Evolutionary conservation across 495 filamentous ascomycete genomes (phyloP), one percentile per base, ranked within the genome.

Genomic region (Barbatosphaeria neglecta): DNA sequence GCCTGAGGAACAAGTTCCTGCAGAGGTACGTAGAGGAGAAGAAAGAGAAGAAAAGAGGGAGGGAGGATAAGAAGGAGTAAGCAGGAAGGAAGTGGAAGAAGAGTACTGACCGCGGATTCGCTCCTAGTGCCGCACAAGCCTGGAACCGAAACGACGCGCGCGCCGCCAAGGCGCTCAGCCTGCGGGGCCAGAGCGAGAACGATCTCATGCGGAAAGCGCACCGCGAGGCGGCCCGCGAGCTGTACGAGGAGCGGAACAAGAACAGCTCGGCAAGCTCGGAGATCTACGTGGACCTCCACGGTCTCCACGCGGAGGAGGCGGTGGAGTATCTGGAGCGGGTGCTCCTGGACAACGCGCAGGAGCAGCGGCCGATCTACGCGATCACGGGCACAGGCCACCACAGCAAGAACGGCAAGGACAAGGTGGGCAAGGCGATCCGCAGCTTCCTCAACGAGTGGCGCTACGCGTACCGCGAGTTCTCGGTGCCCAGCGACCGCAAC

Each of bases 111-210:
- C 22, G 7, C n/a, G n/a, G n/a, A n/a, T n/a, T n/a, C n/a, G 25
- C 15, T 35, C 20, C 22, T 40, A 94, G 89, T 58, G 93, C 93
- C 44, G 90, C 92, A n/a, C 90, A 95, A 72, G 93, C 93, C n/a
- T 99, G 93, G 93, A 95, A 97, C 60, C 85, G 93, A 42, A 96
- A 93, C 57, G 93, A 99, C 62, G 90, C 93, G 19, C 82, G 93
- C 51, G 90, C 92, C 15, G 93, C 93, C 23, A 97, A 97, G 66
- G 92, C 92, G 33, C 72, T 96, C 42, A 92, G 86, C 50, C 76
- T 96, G 40, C 84, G 94, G 13, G 93, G 93, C 22, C 93, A 97
- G 61, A 88, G 82, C 38, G 93, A 97, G 67, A 99, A 99, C 52
- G 84, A 93, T 48, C 78, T 89, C 2, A 99, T 99, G 93, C 80